Evolutionary conservation across 495 filamentous ascomycete species (phyloP).

Genomic region (Immersiella caudata): DNA sequence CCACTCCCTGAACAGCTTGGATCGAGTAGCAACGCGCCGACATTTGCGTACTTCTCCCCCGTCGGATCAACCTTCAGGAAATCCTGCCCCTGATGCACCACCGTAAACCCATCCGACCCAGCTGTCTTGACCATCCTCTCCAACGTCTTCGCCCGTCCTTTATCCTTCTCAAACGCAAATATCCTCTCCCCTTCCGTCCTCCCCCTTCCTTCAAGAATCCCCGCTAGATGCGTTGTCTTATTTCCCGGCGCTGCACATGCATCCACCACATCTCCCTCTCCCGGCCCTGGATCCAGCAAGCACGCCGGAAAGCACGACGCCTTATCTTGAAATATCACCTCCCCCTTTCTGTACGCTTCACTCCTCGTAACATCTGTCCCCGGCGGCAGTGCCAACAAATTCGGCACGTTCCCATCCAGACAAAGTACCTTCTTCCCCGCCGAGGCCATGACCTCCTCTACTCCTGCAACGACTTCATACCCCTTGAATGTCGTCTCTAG

Average conservation of each 20-base stretch:
- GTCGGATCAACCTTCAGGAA: slow-evolving; percentile 74
- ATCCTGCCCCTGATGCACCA: slow-evolving; percentile 70
- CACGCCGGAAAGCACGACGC: slow-evolving; percentile 95
- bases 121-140: slow-evolving; percentile 81
- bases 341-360: slow-evolving; percentile 70
- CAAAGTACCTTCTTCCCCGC: slow-evolving; percentile 41
- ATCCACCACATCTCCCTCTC: slow-evolving; percentile 77
- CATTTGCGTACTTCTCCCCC: slow-evolving; percentile 52
- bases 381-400: slow-evolving; percentile 77
- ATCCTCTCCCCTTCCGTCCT: slow-evolving; percentile 37
- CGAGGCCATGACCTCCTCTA: slow-evolving; percentile 47
- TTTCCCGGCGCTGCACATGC: slow-evolving; percentile 94
- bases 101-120: slow-evolving; percentile 64
- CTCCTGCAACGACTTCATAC: slow-evolving; percentile 53
- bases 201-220: slow-evolving; percentile 54
- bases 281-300: slow-evolving; percentile 63
- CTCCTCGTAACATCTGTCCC: slow-evolving; percentile 66
- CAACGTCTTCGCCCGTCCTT: slow-evolving; percentile 66
- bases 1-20: slow-evolving; percentile 94
- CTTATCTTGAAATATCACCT: slow-evolving; percentile 92
- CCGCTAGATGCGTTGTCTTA: slow-evolving; percentile 93
- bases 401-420: slow-evolving; percentile 77
- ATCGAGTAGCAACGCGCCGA: slow-evolving; percentile 80
- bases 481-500: slow-evolving; percentile 66
- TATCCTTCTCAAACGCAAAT: slow-evolving; percentile 73